Conservation (phyloP, 176 grass and related monocot species). For the Pharus latifolius region DNA sequence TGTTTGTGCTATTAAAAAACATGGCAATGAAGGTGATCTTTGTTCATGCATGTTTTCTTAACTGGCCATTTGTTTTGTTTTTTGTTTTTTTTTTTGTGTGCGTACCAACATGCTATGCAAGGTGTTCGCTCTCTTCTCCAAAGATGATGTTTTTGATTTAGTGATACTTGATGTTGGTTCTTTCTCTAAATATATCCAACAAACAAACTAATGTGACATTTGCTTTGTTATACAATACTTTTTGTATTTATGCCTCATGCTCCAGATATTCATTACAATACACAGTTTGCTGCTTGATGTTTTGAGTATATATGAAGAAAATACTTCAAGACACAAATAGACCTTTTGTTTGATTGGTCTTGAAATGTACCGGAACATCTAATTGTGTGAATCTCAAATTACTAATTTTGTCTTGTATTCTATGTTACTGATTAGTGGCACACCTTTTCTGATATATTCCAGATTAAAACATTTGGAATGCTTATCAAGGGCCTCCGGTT, state of each 20-base stretch:
- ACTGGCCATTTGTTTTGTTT: not conserved
- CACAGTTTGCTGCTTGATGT: not conserved
- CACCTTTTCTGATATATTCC: conserved; percentile 21
- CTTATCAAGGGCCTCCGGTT: conserved; percentile 73
- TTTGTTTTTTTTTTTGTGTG: not conserved
- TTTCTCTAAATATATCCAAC: no score
- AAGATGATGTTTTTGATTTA: no score
- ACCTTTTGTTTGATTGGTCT: not conserved
- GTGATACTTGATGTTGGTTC: no score
- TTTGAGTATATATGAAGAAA: not conserved
- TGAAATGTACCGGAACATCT: no score
- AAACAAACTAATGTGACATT: not conserved
- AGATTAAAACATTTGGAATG: conserved; percentile 78
- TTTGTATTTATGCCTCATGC: not conserved
- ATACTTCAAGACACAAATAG: not conserved
- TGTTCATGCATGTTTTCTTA: not conserved
- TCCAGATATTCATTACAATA: not conserved
- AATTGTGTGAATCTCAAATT: no score
- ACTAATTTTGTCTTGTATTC: not conserved
- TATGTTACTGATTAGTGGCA: not conserved
- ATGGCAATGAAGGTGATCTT: not conserved
- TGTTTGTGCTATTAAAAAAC: not conserved
- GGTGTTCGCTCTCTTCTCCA: no score
- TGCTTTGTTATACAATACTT: not conserved
- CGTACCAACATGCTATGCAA: not conserved